These are phyloP conservation scores for Chaetomiaceae sp. DNA, from an alignment of 2,329 filamentous ascomycete species.

Conservation along the genomic window DNA sequence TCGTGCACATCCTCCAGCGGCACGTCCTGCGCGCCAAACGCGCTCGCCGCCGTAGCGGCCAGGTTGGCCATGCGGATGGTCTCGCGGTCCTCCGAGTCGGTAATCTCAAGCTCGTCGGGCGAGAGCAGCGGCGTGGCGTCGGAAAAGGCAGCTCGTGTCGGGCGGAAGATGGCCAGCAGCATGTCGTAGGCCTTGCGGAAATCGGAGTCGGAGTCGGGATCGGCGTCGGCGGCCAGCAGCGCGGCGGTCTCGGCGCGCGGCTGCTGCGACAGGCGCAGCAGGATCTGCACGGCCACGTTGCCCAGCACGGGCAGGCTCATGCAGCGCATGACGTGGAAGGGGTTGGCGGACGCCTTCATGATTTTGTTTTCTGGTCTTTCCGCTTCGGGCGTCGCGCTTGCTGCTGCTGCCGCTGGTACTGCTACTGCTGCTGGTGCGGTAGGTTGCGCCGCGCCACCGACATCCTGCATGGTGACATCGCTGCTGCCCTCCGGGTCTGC, in stretches of 20 bases:
- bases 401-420: no score
- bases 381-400: slow-evolving; percentile 14
- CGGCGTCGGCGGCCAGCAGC: slow-evolving; percentile 26
- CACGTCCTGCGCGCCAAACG: slow-evolving; percentile 34
- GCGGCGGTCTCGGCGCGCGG: slow-evolving; percentile 26
- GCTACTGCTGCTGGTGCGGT: no score
- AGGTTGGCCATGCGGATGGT: slow-evolving; percentile 44
- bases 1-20: slow-evolving; percentile 38
- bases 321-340: slow-evolving; percentile 30
- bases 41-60: slow-evolving; percentile 39
- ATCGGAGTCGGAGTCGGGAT: slow-evolving; percentile 29
- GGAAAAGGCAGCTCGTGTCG: slow-evolving; percentile 31
- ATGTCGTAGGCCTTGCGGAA: slow-evolving; percentile 31
- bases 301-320: slow-evolving; percentile 33
- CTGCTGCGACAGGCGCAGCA: slow-evolving; percentile 32
- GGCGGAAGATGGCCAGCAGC: slow-evolving; percentile 29
- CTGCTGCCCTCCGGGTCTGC: not conserved
- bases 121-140: slow-evolving; percentile 29
- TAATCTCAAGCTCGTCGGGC: slow-evolving; percentile 34
- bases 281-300: slow-evolving; percentile 33
- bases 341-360: slow-evolving; percentile 31
- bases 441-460: slow-evolving; percentile 1
- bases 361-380: slow-evolving; percentile 25
- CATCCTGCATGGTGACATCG: slow-evolving; percentile 10
- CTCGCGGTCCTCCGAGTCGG: slow-evolving; percentile 33